Conservation (phyloP, 495 filamentous ascomycete genomes). For the Talaromyces borbonicus region DNA sequence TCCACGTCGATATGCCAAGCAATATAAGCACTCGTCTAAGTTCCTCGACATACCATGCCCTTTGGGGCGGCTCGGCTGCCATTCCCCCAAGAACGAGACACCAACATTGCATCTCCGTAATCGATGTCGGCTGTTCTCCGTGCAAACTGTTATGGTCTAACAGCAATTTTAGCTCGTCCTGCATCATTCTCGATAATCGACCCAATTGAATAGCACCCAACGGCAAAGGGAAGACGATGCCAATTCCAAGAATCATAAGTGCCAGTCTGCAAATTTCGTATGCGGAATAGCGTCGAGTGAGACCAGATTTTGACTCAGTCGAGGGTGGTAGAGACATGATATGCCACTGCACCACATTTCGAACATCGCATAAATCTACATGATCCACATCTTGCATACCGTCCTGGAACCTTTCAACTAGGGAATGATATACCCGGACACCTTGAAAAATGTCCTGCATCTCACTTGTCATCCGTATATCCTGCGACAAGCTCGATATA, state of each 20-base stretch:
- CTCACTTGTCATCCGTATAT: constrained; percentile 22
- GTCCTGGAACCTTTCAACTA: constrained; percentile 15
- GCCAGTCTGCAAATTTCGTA: constrained; percentile 31
- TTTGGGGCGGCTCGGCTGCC: constrained; percentile 18
- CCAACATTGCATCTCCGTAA: constrained; percentile 16
- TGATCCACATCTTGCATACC: constrained; percentile 7
- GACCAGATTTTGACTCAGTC: constrained; percentile 13
- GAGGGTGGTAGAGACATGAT: constrained; percentile 22
- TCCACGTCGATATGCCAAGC: constrained; percentile 17
- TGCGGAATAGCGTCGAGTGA: constrained; percentile 14
- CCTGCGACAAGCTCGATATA: constrained; percentile 18
- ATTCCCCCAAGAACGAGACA: constrained; percentile 28
- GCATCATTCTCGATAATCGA: constrained; percentile 17
- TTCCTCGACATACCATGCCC: constrained; percentile 22
- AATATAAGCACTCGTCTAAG: constrained; percentile 11
- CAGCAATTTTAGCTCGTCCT: neutral
- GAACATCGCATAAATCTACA: constrained; percentile 25
- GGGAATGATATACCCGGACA: constrained; percentile 18
- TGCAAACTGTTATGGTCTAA: neutral
- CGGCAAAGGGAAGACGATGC: constrained; percentile 32
- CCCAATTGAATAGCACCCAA: constrained; percentile 23
- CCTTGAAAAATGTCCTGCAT: constrained; percentile 25
- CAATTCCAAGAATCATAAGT: constrained; percentile 23
- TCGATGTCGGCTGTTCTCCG: too few species aligned
- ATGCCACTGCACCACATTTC: constrained; percentile 25